phyloP scores from a whole-genome alignment of 257 asterid species.

The Solanum paucissectum region DNA sequence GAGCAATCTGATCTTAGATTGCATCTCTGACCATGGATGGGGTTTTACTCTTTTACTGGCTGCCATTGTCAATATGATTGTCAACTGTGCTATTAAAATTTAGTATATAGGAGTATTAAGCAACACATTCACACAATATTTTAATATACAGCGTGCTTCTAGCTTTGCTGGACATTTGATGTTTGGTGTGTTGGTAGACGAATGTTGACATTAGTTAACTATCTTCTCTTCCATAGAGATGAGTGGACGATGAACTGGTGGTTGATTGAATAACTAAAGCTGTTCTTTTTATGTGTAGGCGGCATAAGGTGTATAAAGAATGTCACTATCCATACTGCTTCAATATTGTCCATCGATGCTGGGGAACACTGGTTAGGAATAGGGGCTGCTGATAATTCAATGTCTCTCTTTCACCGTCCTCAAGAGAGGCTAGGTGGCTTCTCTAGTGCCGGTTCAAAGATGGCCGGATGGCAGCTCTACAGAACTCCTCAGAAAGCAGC shows the following conservation, averaged over 20 bases:
- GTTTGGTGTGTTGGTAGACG: background rate
- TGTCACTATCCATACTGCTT: conserved; percentile 58
- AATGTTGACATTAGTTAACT: background rate
- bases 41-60: background rate
- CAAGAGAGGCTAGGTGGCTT: conserved; percentile 83
- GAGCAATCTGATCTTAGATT: background rate
- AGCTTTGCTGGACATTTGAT: background rate
- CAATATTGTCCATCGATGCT: conserved; percentile 79
- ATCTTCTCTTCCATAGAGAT: background rate
- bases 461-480: conserved; percentile 96
- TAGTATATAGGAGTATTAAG: background rate
- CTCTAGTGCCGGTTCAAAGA: conserved; percentile 61
- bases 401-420: conserved; percentile 96
- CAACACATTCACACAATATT: background rate
- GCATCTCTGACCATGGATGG: background rate
- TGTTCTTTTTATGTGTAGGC: conserved; percentile 30
- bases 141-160: background rate
- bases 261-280: background rate
- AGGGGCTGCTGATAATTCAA: conserved; percentile 96
- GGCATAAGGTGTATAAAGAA: conserved; percentile 71
- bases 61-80: background rate
- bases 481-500: conserved; percentile 81
- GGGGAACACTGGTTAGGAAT: conserved; percentile 95
- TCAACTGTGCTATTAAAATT: background rate
- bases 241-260: background rate